Evolutionary conservation across 2,329 filamentous ascomycete species (phyloP), one percentile per base, ranked within the genome.

Genomic region (Venturia nashicola): DNA sequence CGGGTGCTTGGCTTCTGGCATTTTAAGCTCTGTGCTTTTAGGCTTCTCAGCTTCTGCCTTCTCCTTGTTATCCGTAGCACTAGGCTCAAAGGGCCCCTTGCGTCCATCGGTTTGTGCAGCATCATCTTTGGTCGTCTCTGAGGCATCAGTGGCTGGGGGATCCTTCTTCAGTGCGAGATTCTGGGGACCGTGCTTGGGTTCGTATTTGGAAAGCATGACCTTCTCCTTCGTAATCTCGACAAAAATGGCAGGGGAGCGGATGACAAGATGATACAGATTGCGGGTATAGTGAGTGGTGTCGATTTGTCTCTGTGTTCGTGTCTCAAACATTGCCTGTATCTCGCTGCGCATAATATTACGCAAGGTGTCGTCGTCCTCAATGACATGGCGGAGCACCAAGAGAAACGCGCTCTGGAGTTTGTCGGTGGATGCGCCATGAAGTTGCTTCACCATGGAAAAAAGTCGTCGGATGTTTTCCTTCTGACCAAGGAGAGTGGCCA

Each of bases 401-500:
- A 97, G 87, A 70, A 96, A 88, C 65, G 88, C 83, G 66, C 82
- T 82, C 66, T 87, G 84, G 11, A 99, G 82, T 63, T 87, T 87
- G 63, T 89, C 84, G 39, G 91, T 89, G 7, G 89, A 88, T 39
- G 86, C 83, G 34, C 89, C 89, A 23, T 90, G 87, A 65, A 97
- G 83, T 73, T 97, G 93, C 74, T 95, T 96, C 65, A 93, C 86
- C 90, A 97, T 96, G 61, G 97, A 84, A 75, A 99, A 97, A 27
- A 99, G 79, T 36, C 91, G 84, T 71, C 94, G 90, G 60, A 99
- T 80, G 69, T 96, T 95, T 72, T 87, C 89, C 77, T 91, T 96
- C 72, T 96, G 89, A 5, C 90, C 90, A 59, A 97, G 82, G 55
- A 83, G 79, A 67, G 85, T 83, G 2, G 94, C 92, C 66, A 95